A percentile compares a stretch with the other conserved stretches of the same genome.
Conservation (phyloP, 495 filamentous ascomycete species). For the Aspergillus haitiensis region DNA sequence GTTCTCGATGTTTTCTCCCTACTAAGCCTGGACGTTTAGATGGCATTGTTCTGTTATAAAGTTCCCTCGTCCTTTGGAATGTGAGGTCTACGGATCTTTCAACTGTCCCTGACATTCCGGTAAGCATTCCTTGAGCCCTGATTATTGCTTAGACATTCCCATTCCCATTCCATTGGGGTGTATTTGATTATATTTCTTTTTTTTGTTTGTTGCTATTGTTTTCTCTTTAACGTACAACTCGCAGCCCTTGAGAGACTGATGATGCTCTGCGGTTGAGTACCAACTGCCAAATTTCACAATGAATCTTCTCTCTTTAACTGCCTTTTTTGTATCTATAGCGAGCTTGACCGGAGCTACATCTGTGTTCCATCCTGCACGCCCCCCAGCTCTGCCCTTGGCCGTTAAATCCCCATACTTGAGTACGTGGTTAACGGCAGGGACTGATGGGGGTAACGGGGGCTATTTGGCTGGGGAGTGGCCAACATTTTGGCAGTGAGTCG, state of each 20-base stretch:
- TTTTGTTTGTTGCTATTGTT: slow-evolving; percentile 16
- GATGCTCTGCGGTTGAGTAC: slow-evolving; percentile 29
- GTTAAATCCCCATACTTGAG: slow-evolving; percentile 60
- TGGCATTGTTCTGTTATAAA: slow-evolving; percentile 13
- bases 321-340: slow-evolving; percentile 30
- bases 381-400: slow-evolving; percentile 56
- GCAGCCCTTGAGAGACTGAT: slow-evolving; percentile 10
- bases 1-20: slow-evolving; percentile 17
- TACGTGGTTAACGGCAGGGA: slow-evolving; percentile 55
- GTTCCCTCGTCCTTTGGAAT: slow-evolving; percentile 21
- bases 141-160: slow-evolving; percentile 7
- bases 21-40: slow-evolving; percentile 1
- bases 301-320: slow-evolving; percentile 30
- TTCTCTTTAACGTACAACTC: not conserved
- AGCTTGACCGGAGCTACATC: slow-evolving; percentile 38
- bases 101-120: slow-evolving; percentile 38
- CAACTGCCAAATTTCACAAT: slow-evolving; percentile 25
- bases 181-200: slow-evolving; percentile 11
- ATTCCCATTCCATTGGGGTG: slow-evolving; percentile 15
- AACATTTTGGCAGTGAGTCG: slow-evolving; percentile 54
- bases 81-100: slow-evolving; percentile 29
- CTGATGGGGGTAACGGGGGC: slow-evolving; percentile 56
- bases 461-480: slow-evolving; percentile 61
- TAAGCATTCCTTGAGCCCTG: slow-evolving; percentile 32
- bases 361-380: slow-evolving; percentile 55